Base-by-base conservation (phyloP, 2,329 filamentous ascomycete genomes). In the Aspergillus sp. region DNA sequence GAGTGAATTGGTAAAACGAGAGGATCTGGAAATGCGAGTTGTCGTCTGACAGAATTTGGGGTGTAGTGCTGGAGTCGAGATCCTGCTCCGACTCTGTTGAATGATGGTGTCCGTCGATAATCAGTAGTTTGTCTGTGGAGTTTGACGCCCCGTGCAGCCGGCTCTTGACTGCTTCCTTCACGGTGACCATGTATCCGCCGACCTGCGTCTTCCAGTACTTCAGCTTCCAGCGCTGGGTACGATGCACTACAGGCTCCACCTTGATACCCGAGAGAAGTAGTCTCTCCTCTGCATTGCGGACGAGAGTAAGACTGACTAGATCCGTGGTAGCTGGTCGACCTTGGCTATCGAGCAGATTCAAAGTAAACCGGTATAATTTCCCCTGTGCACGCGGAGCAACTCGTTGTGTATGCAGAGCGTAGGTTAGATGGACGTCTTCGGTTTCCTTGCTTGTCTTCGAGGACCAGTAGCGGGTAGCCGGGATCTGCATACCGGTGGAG, bases 221-320 rank as follows among this genome's bases (percentile, higher is more conserved):
- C 44, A 57, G 48, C 42, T 61, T 47, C 63, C 52, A 59, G 3
- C 49, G 47, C 22, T 48, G 46, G 0, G 41, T 37, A 7, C 27
- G 32, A 22, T 45, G 44, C 19, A 44, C 37, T 0, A 44, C 33
- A 3, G 17, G 35, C 19, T 53, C 49, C 7, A 60, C 53, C 5
- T 58, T 54, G 46, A 67, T 55, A 5, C 59, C 55, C 4, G 57
- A 55, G 27, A 71, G 62, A 3, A 53, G 41, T 3, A 62, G 51
- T 9, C 53, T 54, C 2, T 58, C 59, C 12, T 62, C 53, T 2
- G 55, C 45, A 22, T 55, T 56, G 9, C 56, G 49, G 3, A 63
- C 49, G 2, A 70, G 49, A 33, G 62, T 56, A 19, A 71, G 45
- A 1, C 58, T 49, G 6, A 69, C 55, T 4, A 59, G 52, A 33